phyloP scores from a whole-genome alignment of 2,329 filamentous ascomycete species.

The Ceratocystis albifundus region DNA sequence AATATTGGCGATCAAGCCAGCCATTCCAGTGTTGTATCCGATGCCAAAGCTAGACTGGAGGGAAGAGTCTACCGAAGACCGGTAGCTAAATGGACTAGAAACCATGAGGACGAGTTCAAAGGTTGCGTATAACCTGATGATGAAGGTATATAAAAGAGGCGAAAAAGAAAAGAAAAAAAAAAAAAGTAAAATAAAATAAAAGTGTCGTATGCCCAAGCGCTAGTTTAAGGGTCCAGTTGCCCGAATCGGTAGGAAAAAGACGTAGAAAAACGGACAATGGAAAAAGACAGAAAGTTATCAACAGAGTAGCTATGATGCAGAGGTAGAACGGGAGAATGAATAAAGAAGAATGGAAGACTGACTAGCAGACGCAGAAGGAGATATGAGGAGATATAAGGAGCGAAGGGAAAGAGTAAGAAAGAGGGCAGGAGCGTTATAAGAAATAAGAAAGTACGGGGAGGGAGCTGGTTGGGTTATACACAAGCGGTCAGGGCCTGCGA shows the following conservation, averaged over 20 bases:
- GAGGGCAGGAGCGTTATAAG: no score
- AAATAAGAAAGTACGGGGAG: no score
- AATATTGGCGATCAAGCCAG: conserved; percentile 22
- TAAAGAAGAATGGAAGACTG: neutral
- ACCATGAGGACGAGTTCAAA: conserved; percentile 11
- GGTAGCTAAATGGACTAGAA: conserved; percentile 18
- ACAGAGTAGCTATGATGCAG: neutral
- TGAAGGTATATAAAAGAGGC: no score
- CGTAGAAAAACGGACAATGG: neutral
- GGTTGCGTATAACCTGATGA: no score
- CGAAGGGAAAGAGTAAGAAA: no score
- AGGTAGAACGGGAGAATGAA: neutral
- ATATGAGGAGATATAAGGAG: conserved; percentile 1
- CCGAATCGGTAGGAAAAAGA: no score
- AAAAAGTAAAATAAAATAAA: no score
- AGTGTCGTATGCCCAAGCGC: no score
- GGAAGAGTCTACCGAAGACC: conserved; percentile 19
- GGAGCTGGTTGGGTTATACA: no score
- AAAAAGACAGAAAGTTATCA: neutral
- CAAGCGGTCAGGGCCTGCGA: no score
- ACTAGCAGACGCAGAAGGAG: neutral
- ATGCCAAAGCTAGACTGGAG: conserved; percentile 17
- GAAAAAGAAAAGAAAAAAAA: no score
- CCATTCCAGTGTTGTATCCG: conserved; percentile 18
- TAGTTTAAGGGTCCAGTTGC: no score